Evolutionary conservation across 345 rosid species (phyloP), one percentile per base, ranked within the genome.

Genomic region (Isatis tinctoria): DNA sequence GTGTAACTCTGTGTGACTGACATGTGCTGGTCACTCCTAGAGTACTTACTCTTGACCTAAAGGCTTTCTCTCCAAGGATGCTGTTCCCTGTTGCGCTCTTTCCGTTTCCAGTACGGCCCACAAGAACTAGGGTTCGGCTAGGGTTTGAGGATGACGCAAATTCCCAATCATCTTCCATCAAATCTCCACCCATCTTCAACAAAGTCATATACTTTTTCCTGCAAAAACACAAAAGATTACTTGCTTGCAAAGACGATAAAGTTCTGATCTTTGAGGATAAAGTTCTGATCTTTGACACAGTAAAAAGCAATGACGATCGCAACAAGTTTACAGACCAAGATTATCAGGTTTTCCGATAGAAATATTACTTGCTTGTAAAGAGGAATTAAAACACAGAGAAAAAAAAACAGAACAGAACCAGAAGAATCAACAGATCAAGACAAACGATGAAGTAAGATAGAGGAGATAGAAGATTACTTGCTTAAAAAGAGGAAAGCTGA

Each of bases 81-180:
- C 86, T 91, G 61, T 94, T 94, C 12, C 97, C 98, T 0, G 97
- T 94, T 0, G 98, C 96, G 72, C 98, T 91, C 56, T 94, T 91
- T 1, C 98, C 97, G 61, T 91, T 94, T 0, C 98, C 97, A 0
- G 97, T 89, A 60, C 95, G 96, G 7, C 98, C 97, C 20, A 94
- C 93, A 64, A 94, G 75, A 70, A 94, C 98, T 36, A 90, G 72
- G 22, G 96, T 88, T 45, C 89, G 82, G 11, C 61, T 78, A 61
- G 79, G 87, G 37, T 67, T 76, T 37, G 81, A 73, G 0, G 85
- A 84, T 14, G 86, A 72, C 8, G 93, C 62, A 43, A 91, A 73
- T 83, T 94, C 95, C 96, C 97, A 89, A 65, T 91, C 96, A 71
- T 94, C 97, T 63, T 85, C 96, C 9, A 87, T 71, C 8, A 84